These are phyloP conservation scores for Flaveria linearis DNA, from an alignment of 129 eudicot species.

Conservation along the genomic window DNA sequence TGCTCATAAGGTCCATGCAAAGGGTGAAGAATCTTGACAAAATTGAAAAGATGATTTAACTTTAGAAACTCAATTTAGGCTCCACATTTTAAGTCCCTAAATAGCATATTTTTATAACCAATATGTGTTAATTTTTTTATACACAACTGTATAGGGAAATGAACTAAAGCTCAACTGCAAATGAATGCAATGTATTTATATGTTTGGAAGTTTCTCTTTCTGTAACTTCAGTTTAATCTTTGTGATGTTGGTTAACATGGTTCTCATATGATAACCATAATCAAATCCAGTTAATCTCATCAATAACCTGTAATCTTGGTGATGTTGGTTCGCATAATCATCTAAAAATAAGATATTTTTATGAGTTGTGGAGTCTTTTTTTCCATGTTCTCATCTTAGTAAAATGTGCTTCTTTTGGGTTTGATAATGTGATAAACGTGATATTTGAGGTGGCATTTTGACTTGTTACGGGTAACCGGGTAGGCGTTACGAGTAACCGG, in stretches of 20 bases:
- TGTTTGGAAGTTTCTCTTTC: background rate
- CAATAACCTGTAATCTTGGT: too few relatives aligned
- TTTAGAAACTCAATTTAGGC: slow-evolving; percentile 23
- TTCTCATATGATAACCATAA: too few relatives aligned
- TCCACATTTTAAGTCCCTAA: slow-evolving; percentile 18
- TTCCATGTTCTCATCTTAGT: background rate
- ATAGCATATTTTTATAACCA: slow-evolving; percentile 26
- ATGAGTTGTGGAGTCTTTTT: too few relatives aligned
- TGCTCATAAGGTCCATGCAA: slow-evolving; percentile 81
- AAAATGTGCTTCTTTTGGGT: background rate
- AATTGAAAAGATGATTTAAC: slow-evolving; percentile 72
- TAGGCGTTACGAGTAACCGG: too few relatives aligned
- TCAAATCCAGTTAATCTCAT: too few relatives aligned
- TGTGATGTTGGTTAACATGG: too few relatives aligned
- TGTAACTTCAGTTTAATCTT: background rate
- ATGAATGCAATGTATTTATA: slow-evolving; percentile 7
- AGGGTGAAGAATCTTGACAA: slow-evolving; percentile 88
- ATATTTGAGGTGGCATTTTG: background rate
- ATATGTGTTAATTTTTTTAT: slow-evolving; percentile 28
- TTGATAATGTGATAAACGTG: background rate
- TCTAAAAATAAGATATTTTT: too few relatives aligned
- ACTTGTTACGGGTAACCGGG: too few relatives aligned
- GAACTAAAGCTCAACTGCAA: slow-evolving; percentile 22
- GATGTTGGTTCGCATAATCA: too few relatives aligned
- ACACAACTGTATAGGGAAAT: slow-evolving; percentile 30